These are phyloP conservation scores for Candida awuae DNA, from an alignment of 805 yeast species.

Conservation along the genomic window DNA sequence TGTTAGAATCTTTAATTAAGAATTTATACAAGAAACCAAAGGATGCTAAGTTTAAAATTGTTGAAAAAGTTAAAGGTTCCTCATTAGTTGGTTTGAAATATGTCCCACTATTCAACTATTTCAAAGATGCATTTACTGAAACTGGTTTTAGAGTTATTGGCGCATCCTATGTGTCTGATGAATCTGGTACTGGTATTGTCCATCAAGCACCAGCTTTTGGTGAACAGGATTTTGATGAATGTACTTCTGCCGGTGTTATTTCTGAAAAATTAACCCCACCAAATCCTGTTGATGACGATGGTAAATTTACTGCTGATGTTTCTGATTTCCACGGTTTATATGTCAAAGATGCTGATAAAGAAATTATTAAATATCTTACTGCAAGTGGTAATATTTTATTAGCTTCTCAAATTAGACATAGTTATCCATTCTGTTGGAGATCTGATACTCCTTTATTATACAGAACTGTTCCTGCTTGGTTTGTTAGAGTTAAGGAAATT, in stretches of 20 bases:
- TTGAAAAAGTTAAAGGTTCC: constrained; percentile 72
- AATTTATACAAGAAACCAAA: constrained; percentile 92
- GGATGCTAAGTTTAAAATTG: constrained; percentile 75
- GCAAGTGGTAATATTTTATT: constrained; percentile 67
- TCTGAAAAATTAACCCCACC: constrained; percentile 67
- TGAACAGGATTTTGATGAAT: constrained; percentile 92
- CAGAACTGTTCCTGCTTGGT: constrained; percentile 98
- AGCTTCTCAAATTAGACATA: constrained; percentile 81
- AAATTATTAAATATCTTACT: constrained; percentile 78
- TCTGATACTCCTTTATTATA: constrained; percentile 96
- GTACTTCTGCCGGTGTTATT: constrained; percentile 69
- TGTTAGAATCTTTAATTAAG: constrained; percentile 75
- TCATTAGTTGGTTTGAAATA: constrained; percentile 75
- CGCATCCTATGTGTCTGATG: constrained; percentile 81
- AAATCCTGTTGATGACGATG: constrained; percentile 90
- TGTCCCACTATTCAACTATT: constrained; percentile 77
- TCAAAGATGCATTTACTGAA: constrained; percentile 64
- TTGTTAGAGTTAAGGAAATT: constrained; percentile 79
- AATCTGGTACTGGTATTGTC: constrained; percentile 98
- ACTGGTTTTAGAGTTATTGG: constrained; percentile 75
- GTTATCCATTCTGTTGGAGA: constrained; percentile 99
- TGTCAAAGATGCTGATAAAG: constrained; percentile 93
- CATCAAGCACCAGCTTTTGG: constrained; percentile 99
- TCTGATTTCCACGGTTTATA: constrained; percentile 70
- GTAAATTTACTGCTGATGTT: constrained; percentile 72